These are phyloP conservation scores for Aspergillus novoparasiticus DNA, from an alignment of 2,329 filamentous ascomycete genomes.

Conservation along the genomic window DNA sequence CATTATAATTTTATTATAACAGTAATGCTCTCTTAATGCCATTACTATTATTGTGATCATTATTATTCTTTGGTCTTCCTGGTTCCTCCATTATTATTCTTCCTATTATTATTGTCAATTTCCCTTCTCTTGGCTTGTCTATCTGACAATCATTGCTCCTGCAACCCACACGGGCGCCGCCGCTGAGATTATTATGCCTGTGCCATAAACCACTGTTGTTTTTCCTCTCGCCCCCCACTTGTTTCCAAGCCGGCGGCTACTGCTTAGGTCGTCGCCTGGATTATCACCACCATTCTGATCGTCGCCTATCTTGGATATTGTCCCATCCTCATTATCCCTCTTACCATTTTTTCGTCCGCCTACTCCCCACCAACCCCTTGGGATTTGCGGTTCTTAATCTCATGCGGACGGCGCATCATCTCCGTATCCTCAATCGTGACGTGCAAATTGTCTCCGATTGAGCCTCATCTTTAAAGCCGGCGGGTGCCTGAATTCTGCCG, in stretches of 20 bases:
- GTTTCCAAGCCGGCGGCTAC: neutral
- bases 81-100: too few relatives aligned
- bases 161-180: constrained; percentile 1
- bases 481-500: constrained; percentile 7
- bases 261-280: neutral
- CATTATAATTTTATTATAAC: neutral
- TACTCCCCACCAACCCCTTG: neutral
- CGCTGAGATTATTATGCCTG: constrained; percentile 1
- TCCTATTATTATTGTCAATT: neutral
- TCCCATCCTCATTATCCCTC: neutral
- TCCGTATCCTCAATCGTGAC: constrained; percentile 12
- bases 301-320: neutral
- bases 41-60: neutral
- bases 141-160: neutral
- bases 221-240: neutral
- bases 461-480: constrained; percentile 20
- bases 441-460: constrained; percentile 23
- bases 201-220: constrained; percentile 3
- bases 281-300: constrained; percentile 2
- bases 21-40: neutral
- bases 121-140: constrained; percentile 2
- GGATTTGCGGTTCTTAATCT: neutral
- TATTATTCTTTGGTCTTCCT: neutral
- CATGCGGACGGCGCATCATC: constrained; percentile 10
- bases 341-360: neutral